Conservation (phyloP, 139 green algal genomes). For the Spirogloea muscicola region DNA sequence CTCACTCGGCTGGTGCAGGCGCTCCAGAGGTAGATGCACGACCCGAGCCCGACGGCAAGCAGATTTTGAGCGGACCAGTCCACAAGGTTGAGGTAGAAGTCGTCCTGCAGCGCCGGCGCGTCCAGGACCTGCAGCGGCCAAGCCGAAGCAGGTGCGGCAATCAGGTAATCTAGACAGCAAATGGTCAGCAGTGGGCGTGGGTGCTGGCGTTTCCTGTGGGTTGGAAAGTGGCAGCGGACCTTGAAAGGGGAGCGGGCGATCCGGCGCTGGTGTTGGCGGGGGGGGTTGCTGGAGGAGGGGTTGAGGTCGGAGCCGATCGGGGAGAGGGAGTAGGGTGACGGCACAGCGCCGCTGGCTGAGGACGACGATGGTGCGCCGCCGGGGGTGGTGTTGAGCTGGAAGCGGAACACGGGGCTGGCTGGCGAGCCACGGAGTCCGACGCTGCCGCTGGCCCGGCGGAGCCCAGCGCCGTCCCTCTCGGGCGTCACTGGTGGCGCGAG, state of each 20-base stretch:
- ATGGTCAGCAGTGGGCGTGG: background rate
- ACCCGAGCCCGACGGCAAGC: slow-evolving; percentile 85
- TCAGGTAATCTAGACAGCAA: background rate
- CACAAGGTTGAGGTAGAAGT: slow-evolving; percentile 99
- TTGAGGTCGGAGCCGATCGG: slow-evolving; percentile 58
- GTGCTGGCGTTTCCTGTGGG: background rate
- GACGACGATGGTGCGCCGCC: background rate
- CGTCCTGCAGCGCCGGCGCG: slow-evolving; percentile 80
- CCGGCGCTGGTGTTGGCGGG: slow-evolving; percentile 63
- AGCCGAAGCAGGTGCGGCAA: background rate
- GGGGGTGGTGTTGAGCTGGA: slow-evolving; percentile 60
- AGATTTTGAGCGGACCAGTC: slow-evolving; percentile 92
- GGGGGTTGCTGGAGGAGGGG: slow-evolving; percentile 30
- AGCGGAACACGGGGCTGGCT: slow-evolving; percentile 56
- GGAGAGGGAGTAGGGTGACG: slow-evolving; percentile 67
- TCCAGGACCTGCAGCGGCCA: slow-evolving; percentile 57
- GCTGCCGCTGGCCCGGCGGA: background rate
- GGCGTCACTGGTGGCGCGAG: slow-evolving; percentile 44
- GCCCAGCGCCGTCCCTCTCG: slow-evolving; percentile 52
- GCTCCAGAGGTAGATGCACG: slow-evolving; percentile 94
- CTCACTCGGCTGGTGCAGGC: slow-evolving; percentile 77
- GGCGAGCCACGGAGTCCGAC: background rate
- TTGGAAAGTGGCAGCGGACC: slow-evolving; percentile 38
- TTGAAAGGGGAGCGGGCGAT: slow-evolving; percentile 93
- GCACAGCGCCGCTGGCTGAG: slow-evolving; percentile 16